Base-by-base conservation (phyloP, 2,329 filamentous ascomycete genomes). In the Fusarium tricinctum region DNA sequence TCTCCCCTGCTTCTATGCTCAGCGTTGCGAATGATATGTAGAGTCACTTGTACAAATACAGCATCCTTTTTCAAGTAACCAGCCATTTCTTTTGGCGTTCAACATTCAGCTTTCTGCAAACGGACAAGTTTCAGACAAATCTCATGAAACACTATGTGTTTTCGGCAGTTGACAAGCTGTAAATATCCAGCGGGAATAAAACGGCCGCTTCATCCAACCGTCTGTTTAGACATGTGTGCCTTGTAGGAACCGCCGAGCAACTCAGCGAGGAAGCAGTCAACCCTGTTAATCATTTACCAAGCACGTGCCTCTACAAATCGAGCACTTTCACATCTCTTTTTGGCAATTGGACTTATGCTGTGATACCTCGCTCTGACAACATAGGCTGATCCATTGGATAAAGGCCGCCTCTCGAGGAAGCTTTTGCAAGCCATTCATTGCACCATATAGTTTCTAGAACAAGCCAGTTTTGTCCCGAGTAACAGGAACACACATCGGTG, bases 401-500 rank as follows among this genome's bases (percentile, higher is more conserved):
- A 28, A 47, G 7, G 4, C 1, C 8, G 8, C n/a, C 35, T 19
- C n/a, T n/a, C 14, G 35, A 32, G 20, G n/a, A 43, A 42, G 15
- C 2, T 5, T 20, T 7, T 22, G 22, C 23, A 47, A 54, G 51
- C 51, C 51, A 38, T 22, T 48, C 6, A 43, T 22, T 26, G 20
- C 42, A 35, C 30, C 17, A 28, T 19, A 33, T 9, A 35, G 5
- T 20, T 55, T 55, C 52, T 55, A 55, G 52, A 55, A 49, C 12
- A 20, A 55, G 22, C 13, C 39, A 19, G 33, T 55, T 49, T 20
- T 13, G 9, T 22, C 32, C 28, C 32, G 19, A 55, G 17, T 10
- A 28, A 22, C 20, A 10, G 52, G 30, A 15, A 33, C 19, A 5
- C 30, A 22, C 7, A 49, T 55, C 38, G 10, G 20, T 14, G 52